Evolutionary conservation across 352 stramenopile genomes (phyloP).

Genomic region (Phytophthora europaea): DNA sequence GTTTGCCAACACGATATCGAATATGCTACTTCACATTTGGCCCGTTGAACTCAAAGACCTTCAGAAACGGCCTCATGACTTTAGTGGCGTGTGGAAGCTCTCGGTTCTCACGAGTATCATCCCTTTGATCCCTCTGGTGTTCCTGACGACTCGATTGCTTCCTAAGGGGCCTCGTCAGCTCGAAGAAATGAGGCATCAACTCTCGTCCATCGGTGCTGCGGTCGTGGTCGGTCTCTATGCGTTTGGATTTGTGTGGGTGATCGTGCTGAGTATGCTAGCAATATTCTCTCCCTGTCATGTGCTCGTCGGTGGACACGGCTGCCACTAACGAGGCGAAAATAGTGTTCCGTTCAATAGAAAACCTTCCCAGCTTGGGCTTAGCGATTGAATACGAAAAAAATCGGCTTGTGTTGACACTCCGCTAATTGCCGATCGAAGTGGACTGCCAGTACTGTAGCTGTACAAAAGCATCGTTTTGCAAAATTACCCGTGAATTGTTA

Average conservation of each 20-base stretch:
- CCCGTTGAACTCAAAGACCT: conserved; percentile 77
- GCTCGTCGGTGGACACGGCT: conserved; percentile 74
- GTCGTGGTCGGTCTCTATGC: conserved; percentile 56
- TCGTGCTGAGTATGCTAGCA: conserved; percentile 68
- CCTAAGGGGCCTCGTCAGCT: conserved; percentile 61
- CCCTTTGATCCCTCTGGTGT: conserved; percentile 54
- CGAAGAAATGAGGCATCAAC: conserved; percentile 60
- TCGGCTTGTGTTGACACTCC: too few relatives aligned
- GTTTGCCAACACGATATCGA: conserved; percentile 80
- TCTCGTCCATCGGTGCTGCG: conserved; percentile 47
- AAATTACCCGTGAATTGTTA: too few relatives aligned
- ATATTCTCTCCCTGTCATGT: conserved; percentile 70
- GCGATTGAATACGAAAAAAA: too few relatives aligned
- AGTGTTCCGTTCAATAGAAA: not conserved
- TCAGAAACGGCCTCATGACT: conserved; percentile 46
- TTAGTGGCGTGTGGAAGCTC: conserved; percentile 84
- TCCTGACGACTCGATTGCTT: conserved; percentile 60
- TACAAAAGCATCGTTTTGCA: too few relatives aligned
- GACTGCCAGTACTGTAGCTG: too few relatives aligned
- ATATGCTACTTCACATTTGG: conserved; percentile 81
- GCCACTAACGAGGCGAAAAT: conserved; percentile 22
- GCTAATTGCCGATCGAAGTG: too few relatives aligned
- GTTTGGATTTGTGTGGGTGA: conserved; percentile 75
- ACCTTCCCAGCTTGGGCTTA: not conserved
- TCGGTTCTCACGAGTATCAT: conserved; percentile 73